Evolutionary conservation across 768 basidiomycete genomes (phyloP), one percentile per base, ranked within the genome.

Genomic region (Naganishia onofrii): DNA sequence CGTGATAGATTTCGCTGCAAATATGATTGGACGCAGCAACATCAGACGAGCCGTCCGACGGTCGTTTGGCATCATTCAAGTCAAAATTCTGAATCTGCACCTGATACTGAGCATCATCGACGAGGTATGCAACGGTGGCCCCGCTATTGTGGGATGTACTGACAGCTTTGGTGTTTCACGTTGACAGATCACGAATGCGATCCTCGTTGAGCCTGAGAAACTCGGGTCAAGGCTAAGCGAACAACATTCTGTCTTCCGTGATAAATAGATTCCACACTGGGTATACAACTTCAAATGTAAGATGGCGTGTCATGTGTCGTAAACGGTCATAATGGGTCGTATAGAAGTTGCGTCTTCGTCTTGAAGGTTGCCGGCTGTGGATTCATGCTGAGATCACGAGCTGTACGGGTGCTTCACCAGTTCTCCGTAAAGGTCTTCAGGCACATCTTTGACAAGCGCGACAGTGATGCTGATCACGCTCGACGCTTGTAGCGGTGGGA

Each of bases 21-120:
- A 96, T 75, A 93, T 97, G 90, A 97, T 97, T 74, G 96, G 96
- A n/a, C 86, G 93, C 34, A 89, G 91, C 3, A 98, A 99, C 77
- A 93, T 95, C 21, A 87, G 93, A 15, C 86, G 93, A 52, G 96
- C 94, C 19, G 93, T 95, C 10, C 85, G 93, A 48, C 85, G 93
- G 58, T 90, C 96, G 71, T 97, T 98, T 79, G 89, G 93, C 5
- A 92, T 95, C 1, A 78, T 98, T 52, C 96, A 99, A 81, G 96
- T 97, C 78, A 86, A 88, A 56, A 87, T 95, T n/a, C 84, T 98
- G 36, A 96, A 95, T 80, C 92, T 95, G 77, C 93, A 96, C 78
- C 88, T 97, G 66, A 86, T 88, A 19, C 91, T 96, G 77, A 91
- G 87, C 44, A 86, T 96, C 66, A 82, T 92, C 31, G 94, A 97